Conservation (phyloP, 805 yeast species). For the Yueomyces sp. region DNA sequence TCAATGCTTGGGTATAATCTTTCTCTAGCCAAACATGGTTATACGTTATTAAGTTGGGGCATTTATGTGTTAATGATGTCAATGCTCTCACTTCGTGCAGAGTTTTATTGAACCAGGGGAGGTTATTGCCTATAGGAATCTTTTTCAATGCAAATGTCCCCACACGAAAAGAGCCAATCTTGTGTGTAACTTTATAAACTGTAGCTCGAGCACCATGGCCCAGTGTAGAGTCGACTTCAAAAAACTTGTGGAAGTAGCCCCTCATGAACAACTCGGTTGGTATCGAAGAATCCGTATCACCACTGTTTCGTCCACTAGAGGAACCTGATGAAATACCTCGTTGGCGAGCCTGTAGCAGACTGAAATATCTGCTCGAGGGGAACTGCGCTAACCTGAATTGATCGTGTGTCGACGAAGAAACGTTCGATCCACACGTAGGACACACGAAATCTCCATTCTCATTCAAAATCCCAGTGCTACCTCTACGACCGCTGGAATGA, state of each 20-base stretch:
- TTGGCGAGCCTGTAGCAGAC: neutral
- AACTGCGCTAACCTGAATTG: slow-evolving; percentile 2
- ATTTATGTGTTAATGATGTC: slow-evolving; percentile 33
- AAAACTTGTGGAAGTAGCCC: slow-evolving; percentile 69
- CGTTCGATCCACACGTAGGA: slow-evolving; percentile 21
- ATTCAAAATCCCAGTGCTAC: neutral
- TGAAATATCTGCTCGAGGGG: neutral
- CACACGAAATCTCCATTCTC: slow-evolving; percentile 11
- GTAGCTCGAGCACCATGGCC: slow-evolving; percentile 82
- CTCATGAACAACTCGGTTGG: slow-evolving; percentile 57
- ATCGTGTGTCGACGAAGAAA: slow-evolving; percentile 4
- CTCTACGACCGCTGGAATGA: neutral
- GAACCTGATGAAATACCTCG: neutral
- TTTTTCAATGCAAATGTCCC: slow-evolving; percentile 80
- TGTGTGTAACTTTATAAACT: slow-evolving; percentile 74
- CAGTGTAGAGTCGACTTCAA: slow-evolving; percentile 41
- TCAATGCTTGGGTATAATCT: slow-evolving; percentile 31
- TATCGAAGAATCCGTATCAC: slow-evolving; percentile 11
- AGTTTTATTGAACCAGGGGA: slow-evolving; percentile 53
- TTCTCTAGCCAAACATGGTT: slow-evolving; percentile 89
- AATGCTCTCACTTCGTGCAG: slow-evolving; percentile 67
- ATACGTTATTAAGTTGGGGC: slow-evolving; percentile 59
- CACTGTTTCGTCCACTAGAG: neutral
- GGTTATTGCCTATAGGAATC: slow-evolving; percentile 70
- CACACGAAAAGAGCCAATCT: slow-evolving; percentile 49